Evolutionary conservation across 1,139 yeast species (phyloP).

Genomic region (Pichia sp.): DNA sequence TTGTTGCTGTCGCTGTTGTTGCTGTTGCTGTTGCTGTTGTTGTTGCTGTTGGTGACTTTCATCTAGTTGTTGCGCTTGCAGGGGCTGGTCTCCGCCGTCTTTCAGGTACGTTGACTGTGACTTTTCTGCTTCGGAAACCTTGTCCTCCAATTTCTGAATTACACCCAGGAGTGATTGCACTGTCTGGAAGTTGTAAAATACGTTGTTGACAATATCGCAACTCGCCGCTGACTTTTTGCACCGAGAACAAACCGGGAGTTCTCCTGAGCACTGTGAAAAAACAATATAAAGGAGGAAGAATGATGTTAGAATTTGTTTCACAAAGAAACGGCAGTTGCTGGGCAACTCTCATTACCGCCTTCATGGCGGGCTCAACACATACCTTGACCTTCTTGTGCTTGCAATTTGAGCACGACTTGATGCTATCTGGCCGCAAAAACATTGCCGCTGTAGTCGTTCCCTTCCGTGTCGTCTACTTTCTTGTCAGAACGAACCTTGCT

Average conservation of each 20-base stretch:
- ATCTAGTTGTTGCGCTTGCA: neutral
- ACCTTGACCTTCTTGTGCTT: constrained; percentile 23
- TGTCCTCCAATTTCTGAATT: constrained; percentile 11
- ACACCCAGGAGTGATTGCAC: constrained; percentile 17
- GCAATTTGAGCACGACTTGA: constrained; percentile 23
- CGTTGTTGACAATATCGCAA: constrained; percentile 22
- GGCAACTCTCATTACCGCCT: neutral
- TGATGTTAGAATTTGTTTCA: neutral
- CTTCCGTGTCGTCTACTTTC: neutral
- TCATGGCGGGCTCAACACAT: neutral
- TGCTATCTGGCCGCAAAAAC: constrained; percentile 18
- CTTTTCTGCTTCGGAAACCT: neutral
- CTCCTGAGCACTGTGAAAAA: constrained; percentile 22
- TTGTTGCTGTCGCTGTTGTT: neutral
- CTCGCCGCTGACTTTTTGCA: constrained; percentile 18
- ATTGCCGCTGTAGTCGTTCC: neutral
- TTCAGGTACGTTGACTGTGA: neutral
- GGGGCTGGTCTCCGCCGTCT: neutral
- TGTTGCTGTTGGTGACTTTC: neutral
- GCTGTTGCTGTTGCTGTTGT: neutral
- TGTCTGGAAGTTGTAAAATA: constrained; percentile 22
- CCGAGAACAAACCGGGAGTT: constrained; percentile 21
- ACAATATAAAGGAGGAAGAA: neutral
- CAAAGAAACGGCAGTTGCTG: neutral
- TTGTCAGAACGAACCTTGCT: neutral